phyloP scores from a whole-genome alignment of 2,329 filamentous ascomycete genomes.

The Alternaria brassicicola region DNA sequence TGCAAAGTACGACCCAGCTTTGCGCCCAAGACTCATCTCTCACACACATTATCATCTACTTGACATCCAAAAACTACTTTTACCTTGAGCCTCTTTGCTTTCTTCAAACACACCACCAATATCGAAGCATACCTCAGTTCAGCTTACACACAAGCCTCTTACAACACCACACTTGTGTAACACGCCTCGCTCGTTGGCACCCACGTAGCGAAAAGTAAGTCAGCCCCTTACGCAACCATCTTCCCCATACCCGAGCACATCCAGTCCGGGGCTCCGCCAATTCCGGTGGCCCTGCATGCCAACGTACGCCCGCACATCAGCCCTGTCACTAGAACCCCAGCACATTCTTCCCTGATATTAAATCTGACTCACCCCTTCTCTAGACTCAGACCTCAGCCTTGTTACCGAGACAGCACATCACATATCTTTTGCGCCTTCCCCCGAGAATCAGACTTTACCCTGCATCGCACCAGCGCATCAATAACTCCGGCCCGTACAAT shows the following conservation, averaged over 20 bases:
- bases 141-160: conserved; percentile 19
- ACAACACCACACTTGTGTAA: conserved; percentile 16
- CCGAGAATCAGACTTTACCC: conserved; percentile 12
- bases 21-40: conserved; percentile 9
- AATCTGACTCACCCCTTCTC: conserved; percentile 45
- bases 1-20: conserved; percentile 12
- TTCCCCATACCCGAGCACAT: conserved; percentile 22
- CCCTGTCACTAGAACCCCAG: conserved; percentile 27
- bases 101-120: neutral
- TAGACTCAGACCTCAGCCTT: conserved; percentile 24
- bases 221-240: conserved; percentile 38
- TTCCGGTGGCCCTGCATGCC: conserved; percentile 31
- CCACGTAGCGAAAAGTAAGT: conserved; percentile 34
- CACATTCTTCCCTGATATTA: conserved; percentile 32
- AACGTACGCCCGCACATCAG: conserved; percentile 36
- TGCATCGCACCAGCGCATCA: conserved; percentile 27
- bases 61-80: conserved; percentile 7
- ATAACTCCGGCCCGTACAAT: conserved; percentile 6
- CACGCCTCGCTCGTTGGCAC: conserved; percentile 19
- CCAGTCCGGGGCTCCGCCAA: conserved; percentile 33
- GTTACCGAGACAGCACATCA: conserved; percentile 39
- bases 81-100: conserved; percentile 15
- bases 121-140: conserved; percentile 7
- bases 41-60: conserved; percentile 4
- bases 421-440: conserved; percentile 23